phyloP scores from a whole-genome alignment of 352 stramenopile genomes.

The Pythium rishiriense region DNA sequence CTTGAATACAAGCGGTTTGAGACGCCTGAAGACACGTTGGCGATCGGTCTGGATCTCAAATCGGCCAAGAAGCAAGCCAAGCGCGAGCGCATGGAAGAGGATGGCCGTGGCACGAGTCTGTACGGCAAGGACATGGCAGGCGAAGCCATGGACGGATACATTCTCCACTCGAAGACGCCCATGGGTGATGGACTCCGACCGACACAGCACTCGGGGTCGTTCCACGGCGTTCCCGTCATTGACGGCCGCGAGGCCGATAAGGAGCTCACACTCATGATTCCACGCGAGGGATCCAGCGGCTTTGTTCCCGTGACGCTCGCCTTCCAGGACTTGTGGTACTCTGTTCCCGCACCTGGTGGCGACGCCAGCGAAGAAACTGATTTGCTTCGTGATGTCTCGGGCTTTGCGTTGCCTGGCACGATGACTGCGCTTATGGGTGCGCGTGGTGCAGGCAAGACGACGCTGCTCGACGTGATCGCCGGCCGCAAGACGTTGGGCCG shows the following conservation, averaged over 20 bases:
- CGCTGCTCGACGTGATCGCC: constrained; percentile 90
- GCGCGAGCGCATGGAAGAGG: constrained; percentile 16
- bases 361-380: constrained; percentile 38
- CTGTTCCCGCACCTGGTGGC: constrained; percentile 23
- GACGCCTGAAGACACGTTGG: constrained; percentile 37
- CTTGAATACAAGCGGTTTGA: constrained; percentile 41
- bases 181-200: neutral
- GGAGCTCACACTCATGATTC: constrained; percentile 21
- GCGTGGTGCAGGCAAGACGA: constrained; percentile 83
- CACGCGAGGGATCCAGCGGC: constrained; percentile 16
- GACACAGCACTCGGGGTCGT: neutral
- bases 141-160: constrained; percentile 24
- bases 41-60: constrained; percentile 27
- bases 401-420: constrained; percentile 35
- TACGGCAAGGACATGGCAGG: neutral
- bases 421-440: constrained; percentile 54
- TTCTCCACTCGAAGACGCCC: constrained; percentile 22
- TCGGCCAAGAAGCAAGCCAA: constrained; percentile 20
- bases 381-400: constrained; percentile 49
- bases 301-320: constrained; percentile 36
- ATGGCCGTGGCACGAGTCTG: neutral
- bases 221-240: constrained; percentile 3
- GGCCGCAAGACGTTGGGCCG: constrained; percentile 77
- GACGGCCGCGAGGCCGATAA: neutral
- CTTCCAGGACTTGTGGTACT: constrained; percentile 41